Evolutionary conservation across 768 basidiomycete genomes (phyloP), one percentile per base, ranked within the genome.

Genomic region (Rhodosporidiobolus sp.): DNA sequence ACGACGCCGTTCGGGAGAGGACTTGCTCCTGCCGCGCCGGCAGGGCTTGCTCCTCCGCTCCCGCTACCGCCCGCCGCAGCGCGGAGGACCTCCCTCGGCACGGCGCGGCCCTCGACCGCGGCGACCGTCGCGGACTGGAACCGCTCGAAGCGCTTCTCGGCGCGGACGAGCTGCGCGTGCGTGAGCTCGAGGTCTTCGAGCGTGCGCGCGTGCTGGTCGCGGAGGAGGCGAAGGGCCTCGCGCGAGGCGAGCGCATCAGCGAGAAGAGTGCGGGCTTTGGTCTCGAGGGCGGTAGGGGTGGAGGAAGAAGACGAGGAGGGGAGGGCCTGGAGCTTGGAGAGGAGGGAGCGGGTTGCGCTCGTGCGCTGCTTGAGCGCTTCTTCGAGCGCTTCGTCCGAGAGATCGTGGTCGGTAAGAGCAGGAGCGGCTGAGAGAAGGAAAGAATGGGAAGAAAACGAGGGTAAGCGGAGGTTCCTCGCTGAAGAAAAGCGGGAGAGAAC

Each of bases 71-170:
- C 45, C 8, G 50, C n/a, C 11, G 45, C 49, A 5, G 30, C 63
- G 16, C 6, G 34, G 26, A 34, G 14, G 55, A 49, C 24, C 30
- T 56, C 49, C 22, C 8, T 30, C 22, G 56, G 46, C n/a, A 38
- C 58, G 34, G 58, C 12, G 20, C 52, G 58, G 10, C 75, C 76
- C 49, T 78, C 76, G 32, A 79, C 46, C 34, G 70, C 72, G 0
- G 73, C 74, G n/a, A 79, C 78, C 34, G 77, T 77, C 32, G 59
- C 46, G 17, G 69, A 76, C 55, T 73, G 67, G 34, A 65, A 50
- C 26, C 80, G 70, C 38, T 78, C 79, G 32, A 76, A 63, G 54
- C 72, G 67, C 74, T 76, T 78, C 63, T 80, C 79, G 38, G 77
- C 76, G 32, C 64, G 55, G n/a, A 73, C 52, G 54, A 80, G 66